Base-by-base conservation (phyloP, 83 land plant genomes). In the Diphasiastrum complanatum region DNA sequence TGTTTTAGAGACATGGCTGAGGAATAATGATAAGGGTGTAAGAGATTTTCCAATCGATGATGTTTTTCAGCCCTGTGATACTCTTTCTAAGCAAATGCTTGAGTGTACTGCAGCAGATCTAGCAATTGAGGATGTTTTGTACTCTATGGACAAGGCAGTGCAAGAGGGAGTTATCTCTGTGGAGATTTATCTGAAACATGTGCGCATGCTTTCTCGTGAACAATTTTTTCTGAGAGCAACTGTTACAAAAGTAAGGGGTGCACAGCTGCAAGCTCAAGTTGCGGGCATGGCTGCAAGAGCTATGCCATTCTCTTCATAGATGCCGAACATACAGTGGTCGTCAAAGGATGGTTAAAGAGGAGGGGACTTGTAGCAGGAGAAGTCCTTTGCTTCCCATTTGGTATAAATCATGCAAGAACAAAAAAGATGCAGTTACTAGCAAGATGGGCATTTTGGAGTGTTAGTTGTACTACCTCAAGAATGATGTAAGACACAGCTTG, bases 1-100 rank as follows among this genome's bases (percentile, higher is more conserved):
- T 19, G 38, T 63, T 4, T 30, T 75, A 34, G 64, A 63, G 45
- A 63, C 32, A 2, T 75, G 78, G 73, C 31, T 69, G 34, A 62
- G 49, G 31, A 52, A n/a, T n/a, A 54, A 54, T 28, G 58, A 54
- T 33, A 28, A 54, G 4, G 33, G 36, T 4, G 5, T 10, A 28
- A 6, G 33, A 4, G 58, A 54, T 4, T 5, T 54, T 6, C 10
- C 6, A 28, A 28, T 23, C 4, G 58, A 54, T 11, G 58, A 54
- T 6, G 58, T 25, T 18, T 54, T 54, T 28, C 33, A 54, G 33
- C 58, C 58, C n/a, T 54, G 58, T 11, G 58, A 54, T 28, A n/a
- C 25, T 18, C 58, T 54, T 11, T 54, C 58, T 4, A 54, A 28
- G 58, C 58, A 54, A 33, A 54, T 54, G 58, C 33, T 54, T 5